Base-by-base conservation (phyloP, 768 basidiomycete species). In the Podaxis sp. region DNA sequence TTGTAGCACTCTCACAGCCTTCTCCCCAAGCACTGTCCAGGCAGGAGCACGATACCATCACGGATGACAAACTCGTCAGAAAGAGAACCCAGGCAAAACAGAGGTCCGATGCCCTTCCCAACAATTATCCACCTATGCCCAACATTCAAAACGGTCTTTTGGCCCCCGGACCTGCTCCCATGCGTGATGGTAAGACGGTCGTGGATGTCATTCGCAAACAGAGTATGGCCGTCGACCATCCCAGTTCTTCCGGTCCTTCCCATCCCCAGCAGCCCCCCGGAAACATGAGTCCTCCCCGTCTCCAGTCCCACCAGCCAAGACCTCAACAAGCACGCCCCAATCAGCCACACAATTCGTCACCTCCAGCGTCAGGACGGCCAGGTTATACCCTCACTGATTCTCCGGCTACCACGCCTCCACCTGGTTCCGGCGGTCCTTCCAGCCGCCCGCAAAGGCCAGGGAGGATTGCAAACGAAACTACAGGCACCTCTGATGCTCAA, bases 21-120 rank as follows among this genome's bases (percentile, higher is more conserved):
- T 73, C 79, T 0, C 89, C 90, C 0, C 84, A 84, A 49, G 73
- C 85, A 0, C 81, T 98, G 19, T 90, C 91, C 0, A 80, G 94
- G 19, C 79, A 85, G 60, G 90, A 96, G 66, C 94, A 97, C 76
- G 87, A 95, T 64, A 76, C 75, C 0, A 83, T 92, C 65, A 90
- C 94, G 7, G 89, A 95, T 69, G 77, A 75, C 58, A 94, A 87
- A 61, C 86, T 99, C 51, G 89, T 96, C 7, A 82, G 96, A 1
- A 90, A 87, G 65, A 85, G 93, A 15, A 97, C 95, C 0, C 76
- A 77, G 62, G 95, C 83, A 59, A 84, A 85, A 65, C 78, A 87
- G 68, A 78, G 87, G 24, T 66, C 72, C 5, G 73, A 73, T 55
- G 67, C 61, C 6, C 58, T 73, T 46, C 68, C 72, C 8, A n/a